A percentile compares a stretch with the other conserved stretches of the same genome.
These are phyloP conservation scores for Clarireedia paspali DNA, from an alignment of 2,329 filamentous ascomycete species.

Conservation along the genomic window DNA sequence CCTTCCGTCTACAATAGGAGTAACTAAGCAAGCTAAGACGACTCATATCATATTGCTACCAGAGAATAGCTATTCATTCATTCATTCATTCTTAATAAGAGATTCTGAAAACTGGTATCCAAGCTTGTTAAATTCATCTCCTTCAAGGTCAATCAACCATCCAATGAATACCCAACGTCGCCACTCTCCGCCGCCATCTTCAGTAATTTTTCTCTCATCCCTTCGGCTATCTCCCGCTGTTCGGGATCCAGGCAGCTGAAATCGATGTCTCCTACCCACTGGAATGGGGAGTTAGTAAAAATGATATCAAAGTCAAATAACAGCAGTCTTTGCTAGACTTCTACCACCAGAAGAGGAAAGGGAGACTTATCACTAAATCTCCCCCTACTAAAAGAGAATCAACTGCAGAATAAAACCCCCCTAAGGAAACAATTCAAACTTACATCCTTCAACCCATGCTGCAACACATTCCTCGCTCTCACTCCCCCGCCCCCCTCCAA, in stretches of 20 bases:
- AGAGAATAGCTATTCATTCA: no score
- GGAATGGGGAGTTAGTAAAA: background rate
- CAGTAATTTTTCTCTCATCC: constrained; percentile 56
- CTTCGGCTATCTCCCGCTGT: constrained; percentile 45
- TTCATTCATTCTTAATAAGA: no score
- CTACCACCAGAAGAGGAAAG: no score
- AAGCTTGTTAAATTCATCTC: no score
- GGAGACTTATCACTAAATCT: background rate
- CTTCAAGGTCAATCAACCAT: constrained; percentile 33
- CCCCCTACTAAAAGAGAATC: background rate
- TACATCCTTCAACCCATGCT: constrained; percentile 58
- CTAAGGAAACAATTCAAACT: background rate
- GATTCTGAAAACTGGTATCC: no score
- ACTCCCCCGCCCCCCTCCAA: constrained; percentile 45
- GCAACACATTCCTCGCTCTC: constrained; percentile 64
- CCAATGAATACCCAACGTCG: constrained; percentile 56
- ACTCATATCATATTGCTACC: no score
- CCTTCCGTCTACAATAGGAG: no score
- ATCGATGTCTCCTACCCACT: constrained; percentile 53
- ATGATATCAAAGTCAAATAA: no score
- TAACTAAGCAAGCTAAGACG: no score
- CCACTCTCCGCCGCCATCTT: constrained; percentile 52
- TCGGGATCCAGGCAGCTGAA: constrained; percentile 38
- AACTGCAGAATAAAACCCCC: background rate
- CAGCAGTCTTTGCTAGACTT: no score